Percentiles rank a stretch among this genome's conserved stretches.
phyloP scores from a whole-genome alignment of 441 rosid species.

The Populus hybrid region DNA sequence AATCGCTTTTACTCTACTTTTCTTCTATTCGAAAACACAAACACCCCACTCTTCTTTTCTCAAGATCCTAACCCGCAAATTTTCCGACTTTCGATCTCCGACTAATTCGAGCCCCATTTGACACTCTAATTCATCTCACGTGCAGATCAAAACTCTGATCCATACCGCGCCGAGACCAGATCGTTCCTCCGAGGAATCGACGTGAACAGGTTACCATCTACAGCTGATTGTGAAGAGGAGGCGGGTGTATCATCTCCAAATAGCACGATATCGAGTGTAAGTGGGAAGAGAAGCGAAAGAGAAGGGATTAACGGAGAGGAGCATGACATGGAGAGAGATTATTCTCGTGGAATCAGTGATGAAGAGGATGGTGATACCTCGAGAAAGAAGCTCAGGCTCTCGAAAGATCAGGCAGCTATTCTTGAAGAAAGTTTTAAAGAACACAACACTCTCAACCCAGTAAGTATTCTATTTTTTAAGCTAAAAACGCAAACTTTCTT shows the following conservation, averaged over 20 bases:
- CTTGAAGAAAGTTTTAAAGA: conserved; percentile 93
- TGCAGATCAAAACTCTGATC: conserved; percentile 67
- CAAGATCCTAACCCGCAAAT: not conserved
- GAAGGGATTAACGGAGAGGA: conserved; percentile 59
- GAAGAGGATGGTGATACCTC: conserved; percentile 88
- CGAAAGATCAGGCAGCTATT: conserved; percentile 86
- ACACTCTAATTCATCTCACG: conserved; percentile 7
- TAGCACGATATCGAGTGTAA: conserved; percentile 76
- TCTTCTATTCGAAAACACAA: not conserved
- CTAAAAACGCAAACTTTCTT: no score
- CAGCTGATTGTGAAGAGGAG: conserved; percentile 69
- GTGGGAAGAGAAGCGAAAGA: conserved; percentile 84
- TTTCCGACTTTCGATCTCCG: not conserved
- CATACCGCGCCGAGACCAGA: conserved; percentile 47
- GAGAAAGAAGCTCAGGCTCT: conserved; percentile 83
- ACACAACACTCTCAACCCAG: conserved; percentile 91
- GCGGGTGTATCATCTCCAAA: conserved; percentile 86
- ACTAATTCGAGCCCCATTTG: not conserved
- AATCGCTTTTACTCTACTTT: conserved; percentile 15
- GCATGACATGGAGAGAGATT: conserved; percentile 52
- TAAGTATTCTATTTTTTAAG: conserved; percentile 29
- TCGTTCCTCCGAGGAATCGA: conserved; percentile 71
- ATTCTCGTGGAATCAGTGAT: conserved; percentile 68
- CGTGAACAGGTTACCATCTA: conserved; percentile 70
- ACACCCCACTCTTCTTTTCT: not conserved